Percentiles rank a stretch among this genome's conserved stretches.
Conservation (phyloP, 2,329 filamentous ascomycete species). For the Aspergillus sp. region DNA sequence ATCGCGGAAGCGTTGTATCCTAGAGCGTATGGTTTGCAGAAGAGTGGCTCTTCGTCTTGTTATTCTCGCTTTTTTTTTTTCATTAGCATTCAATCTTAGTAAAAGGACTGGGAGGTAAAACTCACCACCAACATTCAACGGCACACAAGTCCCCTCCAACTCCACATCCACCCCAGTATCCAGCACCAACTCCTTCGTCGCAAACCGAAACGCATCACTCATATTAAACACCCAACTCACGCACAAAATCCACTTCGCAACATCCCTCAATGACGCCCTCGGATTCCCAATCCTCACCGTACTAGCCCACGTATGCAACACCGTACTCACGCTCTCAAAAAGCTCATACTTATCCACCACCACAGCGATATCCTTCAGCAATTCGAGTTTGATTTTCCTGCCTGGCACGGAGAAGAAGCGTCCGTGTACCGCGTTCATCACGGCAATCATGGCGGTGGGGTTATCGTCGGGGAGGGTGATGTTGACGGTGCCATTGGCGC, state of each 20-base stretch:
- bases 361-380: neutral
- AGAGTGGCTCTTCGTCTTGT: neutral
- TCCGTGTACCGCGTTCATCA: neutral
- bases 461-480: neutral
- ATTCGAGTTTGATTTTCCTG: neutral
- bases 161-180: neutral
- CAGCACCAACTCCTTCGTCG: neutral
- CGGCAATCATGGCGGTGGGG: neutral
- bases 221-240: neutral
- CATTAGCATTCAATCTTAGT: neutral
- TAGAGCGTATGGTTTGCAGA: neutral
- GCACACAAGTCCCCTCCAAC: neutral
- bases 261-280: neutral
- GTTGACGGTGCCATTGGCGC: neutral
- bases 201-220: neutral
- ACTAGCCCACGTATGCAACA: neutral
- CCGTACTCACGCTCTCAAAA: neutral
- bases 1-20: neutral
- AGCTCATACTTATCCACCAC: neutral
- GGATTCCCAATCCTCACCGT: neutral
- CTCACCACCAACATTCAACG: neutral
- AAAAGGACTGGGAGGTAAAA: neutral
- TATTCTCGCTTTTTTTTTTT: neutral
- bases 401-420: neutral
- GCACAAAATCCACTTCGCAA: neutral